Percentiles rank a stretch among this genome's conserved stretches.
Evolutionary conservation across 306 rosid species (phyloP).

Genomic region (Glycine latifolia): DNA sequence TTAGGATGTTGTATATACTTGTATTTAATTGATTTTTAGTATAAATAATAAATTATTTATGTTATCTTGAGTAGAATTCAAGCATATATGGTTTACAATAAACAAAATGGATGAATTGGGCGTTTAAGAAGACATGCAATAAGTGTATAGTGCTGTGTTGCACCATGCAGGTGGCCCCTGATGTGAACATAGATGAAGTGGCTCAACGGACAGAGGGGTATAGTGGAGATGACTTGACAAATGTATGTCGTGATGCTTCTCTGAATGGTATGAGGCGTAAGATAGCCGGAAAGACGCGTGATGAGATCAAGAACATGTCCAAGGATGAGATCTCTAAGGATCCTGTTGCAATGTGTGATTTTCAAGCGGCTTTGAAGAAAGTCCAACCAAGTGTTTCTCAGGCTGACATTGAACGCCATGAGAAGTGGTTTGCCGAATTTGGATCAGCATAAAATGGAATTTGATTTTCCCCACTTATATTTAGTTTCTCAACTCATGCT

Average conservation of each 20-base stretch:
- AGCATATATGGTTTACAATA: neutral
- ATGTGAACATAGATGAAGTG: conserved; percentile 85
- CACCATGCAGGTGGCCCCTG: conserved; percentile 71
- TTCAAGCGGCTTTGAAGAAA: conserved; percentile 42
- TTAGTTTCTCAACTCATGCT: too few relatives aligned
- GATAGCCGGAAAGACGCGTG: too few relatives aligned
- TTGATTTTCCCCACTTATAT: too few relatives aligned
- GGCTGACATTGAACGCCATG: conserved; percentile 86
- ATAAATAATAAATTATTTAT: neutral
- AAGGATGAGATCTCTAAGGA: too few relatives aligned
- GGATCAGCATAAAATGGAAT: conserved; percentile 70
- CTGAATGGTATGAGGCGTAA: conserved; percentile 96
- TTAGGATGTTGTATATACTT: neutral
- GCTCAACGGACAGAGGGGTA: conserved; percentile 93
- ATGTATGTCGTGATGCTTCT: conserved; percentile 95
- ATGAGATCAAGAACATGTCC: too few relatives aligned
- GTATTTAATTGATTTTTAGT: neutral
- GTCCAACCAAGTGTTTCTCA: conserved; percentile 94
- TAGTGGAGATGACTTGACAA: conserved; percentile 97
- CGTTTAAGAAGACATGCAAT: too few relatives aligned
- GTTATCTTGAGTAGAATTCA: conserved; percentile 2
- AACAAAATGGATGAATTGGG: neutral
- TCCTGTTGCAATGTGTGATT: too few relatives aligned
- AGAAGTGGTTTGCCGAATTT: conserved; percentile 92
- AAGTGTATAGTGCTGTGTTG: neutral